Evolutionary conservation across 2,329 filamentous ascomycete species (phyloP).

Genomic region (Clarireedia sp.): DNA sequence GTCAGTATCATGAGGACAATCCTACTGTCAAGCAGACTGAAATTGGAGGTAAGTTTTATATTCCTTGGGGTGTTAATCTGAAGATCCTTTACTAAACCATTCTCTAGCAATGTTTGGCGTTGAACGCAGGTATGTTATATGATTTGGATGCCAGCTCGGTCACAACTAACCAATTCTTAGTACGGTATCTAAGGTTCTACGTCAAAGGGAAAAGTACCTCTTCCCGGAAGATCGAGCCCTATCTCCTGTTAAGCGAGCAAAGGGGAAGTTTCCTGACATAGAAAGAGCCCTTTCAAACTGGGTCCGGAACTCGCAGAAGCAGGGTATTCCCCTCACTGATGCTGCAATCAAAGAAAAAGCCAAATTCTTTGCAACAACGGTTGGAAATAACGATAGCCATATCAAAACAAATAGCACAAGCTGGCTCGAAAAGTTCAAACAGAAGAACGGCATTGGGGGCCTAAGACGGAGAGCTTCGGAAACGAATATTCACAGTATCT

Average conservation of each 20-base stretch:
- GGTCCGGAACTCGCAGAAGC: constrained; percentile 71
- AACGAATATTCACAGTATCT: constrained; percentile 50
- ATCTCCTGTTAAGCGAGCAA: constrained; percentile 73
- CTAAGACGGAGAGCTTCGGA: constrained; percentile 52
- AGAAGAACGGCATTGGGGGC: constrained; percentile 48
- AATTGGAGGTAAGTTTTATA: constrained; percentile 63
- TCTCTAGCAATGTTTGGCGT: constrained; percentile 77
- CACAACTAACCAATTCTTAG: constrained; percentile 38
- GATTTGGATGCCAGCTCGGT: background rate
- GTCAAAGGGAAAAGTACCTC: constrained; percentile 91
- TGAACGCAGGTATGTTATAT: constrained; percentile 73
- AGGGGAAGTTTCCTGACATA: constrained; percentile 83
- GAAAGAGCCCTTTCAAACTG: constrained; percentile 85
- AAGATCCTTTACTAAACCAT: constrained; percentile 22
- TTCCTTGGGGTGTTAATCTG: background rate
- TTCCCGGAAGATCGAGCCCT: constrained; percentile 69
- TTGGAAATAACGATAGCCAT: constrained; percentile 63
- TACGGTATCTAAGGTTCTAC: constrained; percentile 96
- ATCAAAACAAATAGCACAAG: constrained; percentile 62
- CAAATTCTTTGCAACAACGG: constrained; percentile 67
- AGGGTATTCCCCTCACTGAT: constrained; percentile 67
- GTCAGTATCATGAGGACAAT: constrained; percentile 83
- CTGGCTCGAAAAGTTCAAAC: constrained; percentile 95
- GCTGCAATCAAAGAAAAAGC: constrained; percentile 81
- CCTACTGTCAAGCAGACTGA: constrained; percentile 90